A percentile compares a stretch with the other conserved stretches of the same genome.
Evolutionary conservation across 2,329 filamentous ascomycete genomes (phyloP).

Genomic region (Elsinoe necatrix): DNA sequence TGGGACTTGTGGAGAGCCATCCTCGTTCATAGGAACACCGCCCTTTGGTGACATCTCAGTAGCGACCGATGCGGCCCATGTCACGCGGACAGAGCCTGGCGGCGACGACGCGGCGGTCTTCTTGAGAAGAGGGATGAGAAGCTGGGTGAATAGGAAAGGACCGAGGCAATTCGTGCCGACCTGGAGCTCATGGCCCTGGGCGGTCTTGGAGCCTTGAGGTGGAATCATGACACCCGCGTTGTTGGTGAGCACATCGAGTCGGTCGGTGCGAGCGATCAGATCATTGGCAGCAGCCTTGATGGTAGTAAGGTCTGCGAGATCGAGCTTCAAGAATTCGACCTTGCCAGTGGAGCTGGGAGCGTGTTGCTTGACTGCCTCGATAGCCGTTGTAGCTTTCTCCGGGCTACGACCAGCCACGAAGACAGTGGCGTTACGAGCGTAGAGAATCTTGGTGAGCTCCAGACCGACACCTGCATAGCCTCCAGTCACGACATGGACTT

Average conservation of each 20-base stretch:
- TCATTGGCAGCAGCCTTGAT: constrained; percentile 29
- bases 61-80: constrained; percentile 26
- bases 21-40: constrained; percentile 20
- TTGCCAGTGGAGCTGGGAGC: constrained; percentile 33
- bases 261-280: constrained; percentile 30
- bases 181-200: constrained; percentile 29
- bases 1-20: constrained; percentile 18
- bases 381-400: constrained; percentile 39
- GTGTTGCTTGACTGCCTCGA: constrained; percentile 36
- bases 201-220: constrained; percentile 28
- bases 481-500: constrained; percentile 47
- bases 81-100: constrained; percentile 24
- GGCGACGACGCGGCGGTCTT: constrained; percentile 22
- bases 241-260: constrained; percentile 36
- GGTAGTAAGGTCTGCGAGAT: constrained; percentile 32
- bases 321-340: constrained; percentile 40
- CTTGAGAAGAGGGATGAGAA: constrained; percentile 26
- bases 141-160: constrained; percentile 27
- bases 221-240: constrained; percentile 32
- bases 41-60: constrained; percentile 20
- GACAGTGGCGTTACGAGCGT: constrained; percentile 46
- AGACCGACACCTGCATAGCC: constrained; percentile 41
- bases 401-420: constrained; percentile 46
- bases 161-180: constrained; percentile 31
- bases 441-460: constrained; percentile 47